Base-by-base conservation (phyloP, 1,284 basidiomycete species). In the Malassezia furfur region DNA sequence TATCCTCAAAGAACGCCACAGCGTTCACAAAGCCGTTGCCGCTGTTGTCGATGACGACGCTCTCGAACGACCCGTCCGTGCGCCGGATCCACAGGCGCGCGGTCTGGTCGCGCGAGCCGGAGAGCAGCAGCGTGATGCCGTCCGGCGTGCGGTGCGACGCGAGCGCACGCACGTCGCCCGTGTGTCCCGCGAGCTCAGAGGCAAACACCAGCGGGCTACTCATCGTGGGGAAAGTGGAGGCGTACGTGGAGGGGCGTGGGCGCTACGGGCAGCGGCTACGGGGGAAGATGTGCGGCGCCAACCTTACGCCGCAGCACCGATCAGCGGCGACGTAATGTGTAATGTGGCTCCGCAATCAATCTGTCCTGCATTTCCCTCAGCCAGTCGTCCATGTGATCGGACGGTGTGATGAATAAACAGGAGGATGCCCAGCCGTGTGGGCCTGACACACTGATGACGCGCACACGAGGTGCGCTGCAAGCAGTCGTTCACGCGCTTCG, bases 1-100 rank as follows among this genome's bases (percentile, higher is more conserved):
- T 32, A 19, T 63, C 48, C 11, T 39, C 35, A n/a, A 59, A 41
- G 45, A 65, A 67, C 19, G 64, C 57, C 30, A 62, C 65, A 0
- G 68, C 61, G 52, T 72, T 74, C 48, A 74, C 68, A 35, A 70
- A 74, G 5, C 70, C 71, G 22, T 57, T 63, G 50, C 72, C 64
- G 30, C 22, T 17, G 10, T 63, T 61, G 21, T 50, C 61, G 37
- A 71, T 60, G 2, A 62, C 59, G 5, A 54, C 19, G 1, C 52
- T 54, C 19, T 51, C 45, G 5, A 51, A 54, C 11, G 46, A 21
- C 9, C 47, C 31, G 45, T 45, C 44, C 15, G 28, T 35, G 3
- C 8, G 17, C 0, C 48, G 31, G 8, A 57, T 31, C 65, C 65
- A 67, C 11, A 67, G 25, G 4, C 59, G 52, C 5, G 45, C 55